Percentiles rank a stretch among this genome's conserved stretches.
Evolutionary conservation across 768 basidiomycete species (phyloP).

Genomic region (Mrakia gelida): DNA sequence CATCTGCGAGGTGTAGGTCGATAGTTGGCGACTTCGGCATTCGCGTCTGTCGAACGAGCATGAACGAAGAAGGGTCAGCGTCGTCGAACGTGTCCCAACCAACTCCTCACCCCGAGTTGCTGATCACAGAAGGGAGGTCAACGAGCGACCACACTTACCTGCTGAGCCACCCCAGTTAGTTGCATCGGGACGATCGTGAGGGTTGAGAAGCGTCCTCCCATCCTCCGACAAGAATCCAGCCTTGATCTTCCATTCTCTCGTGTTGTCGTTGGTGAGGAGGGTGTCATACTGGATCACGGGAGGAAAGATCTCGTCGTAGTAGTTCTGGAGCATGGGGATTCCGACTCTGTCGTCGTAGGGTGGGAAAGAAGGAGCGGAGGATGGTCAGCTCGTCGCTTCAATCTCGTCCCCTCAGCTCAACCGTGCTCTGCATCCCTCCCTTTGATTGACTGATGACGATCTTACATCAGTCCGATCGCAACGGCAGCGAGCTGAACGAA

Average conservation of each 20-base stretch:
- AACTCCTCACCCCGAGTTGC: too few species aligned
- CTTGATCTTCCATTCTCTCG: not conserved
- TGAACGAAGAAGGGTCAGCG: too few species aligned
- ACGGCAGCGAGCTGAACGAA: not conserved
- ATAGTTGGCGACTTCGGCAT: too few species aligned
- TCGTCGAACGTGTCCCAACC: too few species aligned
- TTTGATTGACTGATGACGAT: not conserved
- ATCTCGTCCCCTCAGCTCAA: not conserved
- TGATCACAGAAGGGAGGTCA: too few species aligned
- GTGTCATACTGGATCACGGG: not conserved
- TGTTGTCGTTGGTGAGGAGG: not conserved
- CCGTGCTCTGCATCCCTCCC: too few species aligned
- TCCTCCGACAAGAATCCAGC: not conserved
- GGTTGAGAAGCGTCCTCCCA: not conserved
- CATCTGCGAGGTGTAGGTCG: too few species aligned
- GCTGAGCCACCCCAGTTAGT: too few species aligned
- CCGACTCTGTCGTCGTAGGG: not conserved
- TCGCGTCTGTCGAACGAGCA: too few species aligned
- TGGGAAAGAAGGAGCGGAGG: not conserved
- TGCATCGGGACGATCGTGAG: too few species aligned
- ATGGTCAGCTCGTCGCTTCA: not conserved
- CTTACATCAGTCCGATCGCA: not conserved
- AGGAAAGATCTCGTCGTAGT: not conserved
- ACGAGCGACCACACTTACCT: too few species aligned
- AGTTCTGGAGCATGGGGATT: not conserved